Percentiles rank a stretch among this genome's conserved stretches.
Conservation (phyloP, 441 rosid genomes). For the Gossypium davidsonii region DNA sequence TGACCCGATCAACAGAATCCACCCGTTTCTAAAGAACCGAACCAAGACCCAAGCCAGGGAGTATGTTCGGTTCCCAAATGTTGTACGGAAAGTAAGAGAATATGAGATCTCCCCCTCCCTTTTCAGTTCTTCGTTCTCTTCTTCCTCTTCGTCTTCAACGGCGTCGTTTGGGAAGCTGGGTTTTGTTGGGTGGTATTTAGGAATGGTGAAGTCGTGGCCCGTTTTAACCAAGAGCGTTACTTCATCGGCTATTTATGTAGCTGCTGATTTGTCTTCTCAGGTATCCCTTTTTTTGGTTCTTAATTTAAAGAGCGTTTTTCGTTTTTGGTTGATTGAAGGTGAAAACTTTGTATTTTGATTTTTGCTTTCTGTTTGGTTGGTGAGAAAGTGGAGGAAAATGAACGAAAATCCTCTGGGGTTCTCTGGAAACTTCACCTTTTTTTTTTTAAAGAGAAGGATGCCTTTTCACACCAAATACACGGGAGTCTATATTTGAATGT, state of each 20-base stretch:
- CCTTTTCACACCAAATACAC: background rate
- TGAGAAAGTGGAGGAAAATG: background rate
- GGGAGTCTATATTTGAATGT: too few relatives aligned
- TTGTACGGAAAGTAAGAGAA: conserved; percentile 32
- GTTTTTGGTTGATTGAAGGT: background rate
- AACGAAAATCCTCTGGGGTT: background rate
- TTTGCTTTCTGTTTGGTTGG: background rate
- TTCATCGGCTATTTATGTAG: conserved; percentile 53
- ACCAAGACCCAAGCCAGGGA: conserved; percentile 28
- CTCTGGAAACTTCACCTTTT: background rate
- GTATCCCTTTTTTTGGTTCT: conserved; percentile 21
- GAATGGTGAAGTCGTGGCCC: conserved; percentile 77
- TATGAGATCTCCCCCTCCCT: conserved; percentile 24
- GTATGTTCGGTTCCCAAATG: conserved; percentile 29
- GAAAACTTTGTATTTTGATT: background rate
- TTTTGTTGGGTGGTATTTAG: conserved; percentile 74
- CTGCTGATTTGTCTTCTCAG: conserved; percentile 98
- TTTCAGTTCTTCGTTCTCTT: conserved; percentile 21
- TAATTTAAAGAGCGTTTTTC: background rate
- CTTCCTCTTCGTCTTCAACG: conserved; percentile 24
- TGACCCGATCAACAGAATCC: conserved; percentile 18
- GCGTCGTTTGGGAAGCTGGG: conserved; percentile 30
- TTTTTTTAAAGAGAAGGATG: background rate
- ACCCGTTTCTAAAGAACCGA: conserved; percentile 16
- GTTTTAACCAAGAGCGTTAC: conserved; percentile 71